A percentile compares a stretch with the other conserved stretches of the same genome.
phyloP scores from a whole-genome alignment of 148 eudicot genomes.

The Rhododendron griersonianum region DNA sequence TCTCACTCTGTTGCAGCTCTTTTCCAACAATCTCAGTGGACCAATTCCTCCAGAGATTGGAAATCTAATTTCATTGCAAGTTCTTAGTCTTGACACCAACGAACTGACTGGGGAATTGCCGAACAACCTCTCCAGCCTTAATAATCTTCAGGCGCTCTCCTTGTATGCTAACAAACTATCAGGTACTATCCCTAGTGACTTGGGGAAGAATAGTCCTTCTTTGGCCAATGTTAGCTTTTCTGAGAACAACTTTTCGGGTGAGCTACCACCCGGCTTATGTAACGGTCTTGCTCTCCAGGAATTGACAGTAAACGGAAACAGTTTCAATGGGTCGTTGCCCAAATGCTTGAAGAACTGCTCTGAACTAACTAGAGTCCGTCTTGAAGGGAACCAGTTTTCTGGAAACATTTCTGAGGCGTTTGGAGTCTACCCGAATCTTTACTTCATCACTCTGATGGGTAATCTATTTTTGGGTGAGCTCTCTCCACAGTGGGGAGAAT shows the following conservation, averaged over 20 bases:
- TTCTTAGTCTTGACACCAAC: conserved; percentile 49
- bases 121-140: conserved; percentile 42
- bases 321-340: conserved; percentile 61
- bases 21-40: conserved; percentile 71
- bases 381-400: conserved; percentile 64
- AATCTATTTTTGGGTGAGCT: conserved; percentile 71
- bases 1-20: conserved; percentile 43
- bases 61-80: conserved; percentile 34
- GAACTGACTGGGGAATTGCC: conserved; percentile 68
- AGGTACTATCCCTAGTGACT: conserved; percentile 50
- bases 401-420: conserved; percentile 69
- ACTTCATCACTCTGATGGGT: conserved; percentile 35
- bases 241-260: conserved; percentile 68
- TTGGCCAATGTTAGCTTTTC: conserved; percentile 68
- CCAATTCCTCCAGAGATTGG: conserved; percentile 61
- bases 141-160: conserved; percentile 31
- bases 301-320: conserved; percentile 56
- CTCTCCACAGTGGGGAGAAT: conserved; percentile 60
- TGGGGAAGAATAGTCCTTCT: conserved; percentile 40
- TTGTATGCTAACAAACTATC: conserved; percentile 45
- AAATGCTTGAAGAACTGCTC: conserved; percentile 71
- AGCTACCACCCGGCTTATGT: conserved; percentile 61
- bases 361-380: conserved; percentile 45
- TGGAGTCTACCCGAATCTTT: conserved; percentile 56
- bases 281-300: conserved; percentile 41